Conservation (phyloP, 1,139 yeast species). For the Entelexis paramagnoliae region DNA sequence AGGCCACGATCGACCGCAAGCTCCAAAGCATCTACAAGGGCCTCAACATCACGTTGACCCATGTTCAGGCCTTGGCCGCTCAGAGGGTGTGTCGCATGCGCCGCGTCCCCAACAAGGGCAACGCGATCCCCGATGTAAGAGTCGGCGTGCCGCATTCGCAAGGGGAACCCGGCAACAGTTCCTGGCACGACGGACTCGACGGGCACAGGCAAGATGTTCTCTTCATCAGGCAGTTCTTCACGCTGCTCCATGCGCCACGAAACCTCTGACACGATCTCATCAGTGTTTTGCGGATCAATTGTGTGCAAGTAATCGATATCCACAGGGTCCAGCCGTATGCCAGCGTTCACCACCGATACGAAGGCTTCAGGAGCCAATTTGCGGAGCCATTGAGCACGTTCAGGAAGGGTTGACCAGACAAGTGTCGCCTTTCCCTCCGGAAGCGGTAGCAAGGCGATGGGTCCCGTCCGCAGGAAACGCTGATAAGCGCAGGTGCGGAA, state of each 20-base stretch:
- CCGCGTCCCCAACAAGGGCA: conserved; percentile 95
- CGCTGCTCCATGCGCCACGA: conserved; percentile 50
- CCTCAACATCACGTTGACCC: conserved; percentile 92
- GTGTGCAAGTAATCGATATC: conserved; percentile 68
- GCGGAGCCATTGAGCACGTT: conserved; percentile 53
- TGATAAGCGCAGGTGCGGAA: conserved; percentile 79
- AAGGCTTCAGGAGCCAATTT: conserved; percentile 53
- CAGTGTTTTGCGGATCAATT: conserved; percentile 28
- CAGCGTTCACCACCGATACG: conserved; percentile 70
- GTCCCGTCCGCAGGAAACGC: conserved; percentile 83
- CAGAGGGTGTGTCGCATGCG: conserved; percentile 92
- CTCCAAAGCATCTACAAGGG: conserved; percentile 59
- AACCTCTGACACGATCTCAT: conserved; percentile 53
- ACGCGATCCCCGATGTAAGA: conserved; percentile 72
- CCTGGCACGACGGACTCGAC: conserved; percentile 46
- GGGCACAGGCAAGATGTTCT: conserved; percentile 54
- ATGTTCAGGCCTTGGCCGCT: conserved; percentile 97
- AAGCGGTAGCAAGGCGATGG: conserved; percentile 80
- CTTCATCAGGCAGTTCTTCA: conserved; percentile 32
- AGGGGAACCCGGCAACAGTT: conserved; percentile 81
- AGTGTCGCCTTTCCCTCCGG: conserved; percentile 78
- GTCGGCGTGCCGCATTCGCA: conserved; percentile 83
- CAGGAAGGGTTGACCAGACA: conserved; percentile 88
- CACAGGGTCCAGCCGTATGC: conserved; percentile 61
- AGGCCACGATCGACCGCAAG: conserved; percentile 64